Evolutionary conservation across 805 yeast genomes (phyloP).

Genomic region (Maudiozyma bulderi): DNA sequence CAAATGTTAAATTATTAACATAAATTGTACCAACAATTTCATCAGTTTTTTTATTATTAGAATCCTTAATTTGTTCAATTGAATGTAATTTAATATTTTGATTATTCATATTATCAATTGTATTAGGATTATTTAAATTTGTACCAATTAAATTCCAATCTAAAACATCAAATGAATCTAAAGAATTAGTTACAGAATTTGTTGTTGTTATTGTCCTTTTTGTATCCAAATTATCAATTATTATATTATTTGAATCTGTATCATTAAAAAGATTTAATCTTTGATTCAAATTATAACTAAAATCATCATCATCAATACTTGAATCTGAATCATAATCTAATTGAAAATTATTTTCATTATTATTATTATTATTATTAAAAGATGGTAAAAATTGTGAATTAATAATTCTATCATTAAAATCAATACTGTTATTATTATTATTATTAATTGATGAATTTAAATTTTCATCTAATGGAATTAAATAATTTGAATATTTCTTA

Average conservation of each 20-base stretch:
- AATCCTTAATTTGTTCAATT: slow-evolving; percentile 1
- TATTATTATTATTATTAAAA: background rate
- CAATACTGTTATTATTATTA: background rate
- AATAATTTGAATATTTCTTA: slow-evolving; percentile 36
- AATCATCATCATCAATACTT: slow-evolving; percentile 9
- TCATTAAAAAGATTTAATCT: slow-evolving; percentile 5
- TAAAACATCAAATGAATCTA: slow-evolving; percentile 2
- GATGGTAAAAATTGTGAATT: background rate
- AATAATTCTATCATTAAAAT: background rate
- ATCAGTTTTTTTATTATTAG: slow-evolving; percentile 3
- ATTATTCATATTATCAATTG: background rate
- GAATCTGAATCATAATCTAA: slow-evolving; percentile 16
- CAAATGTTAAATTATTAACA: slow-evolving; percentile 27
- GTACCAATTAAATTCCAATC: slow-evolving; percentile 4
- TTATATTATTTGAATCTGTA: background rate
- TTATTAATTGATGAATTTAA: background rate
- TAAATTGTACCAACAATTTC: slow-evolving; percentile 21
- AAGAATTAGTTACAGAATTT: background rate
- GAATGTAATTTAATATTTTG: slow-evolving; percentile 16
- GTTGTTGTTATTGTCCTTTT: background rate
- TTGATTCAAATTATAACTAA: background rate
- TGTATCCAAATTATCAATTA: too few species aligned
- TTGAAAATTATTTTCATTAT: slow-evolving; percentile 5
- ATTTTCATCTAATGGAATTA: slow-evolving; percentile 8
- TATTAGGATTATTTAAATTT: background rate